Conservation (phyloP, 208 protist genomes). For the Naegleria gruberi region DNA sequence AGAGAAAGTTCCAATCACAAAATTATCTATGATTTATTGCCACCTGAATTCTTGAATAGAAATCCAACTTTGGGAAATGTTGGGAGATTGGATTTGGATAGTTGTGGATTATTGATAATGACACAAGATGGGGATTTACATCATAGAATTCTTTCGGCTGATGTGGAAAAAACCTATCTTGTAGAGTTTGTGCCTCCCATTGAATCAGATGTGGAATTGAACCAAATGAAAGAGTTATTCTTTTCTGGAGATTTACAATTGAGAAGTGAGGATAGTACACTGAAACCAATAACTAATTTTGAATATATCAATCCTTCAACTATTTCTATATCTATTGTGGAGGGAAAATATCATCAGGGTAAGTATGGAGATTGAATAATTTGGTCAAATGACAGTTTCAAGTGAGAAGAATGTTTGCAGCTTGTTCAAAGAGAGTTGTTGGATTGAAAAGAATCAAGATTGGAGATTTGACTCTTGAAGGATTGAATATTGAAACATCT, state of each 20-base stretch:
- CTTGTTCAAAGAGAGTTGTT: background rate
- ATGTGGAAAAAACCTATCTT: background rate
- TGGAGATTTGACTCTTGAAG: background rate
- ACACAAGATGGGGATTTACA: slow-evolving; percentile 20
- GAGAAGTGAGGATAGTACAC: background rate
- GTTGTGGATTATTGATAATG: background rate
- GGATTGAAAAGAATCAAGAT: background rate
- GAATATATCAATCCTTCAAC: background rate
- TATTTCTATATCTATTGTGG: background rate
- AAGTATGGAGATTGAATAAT: no score
- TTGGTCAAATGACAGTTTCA: no score
- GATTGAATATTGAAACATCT: background rate
- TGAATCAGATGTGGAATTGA: background rate
- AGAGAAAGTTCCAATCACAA: background rate
- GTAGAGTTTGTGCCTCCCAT: background rate
- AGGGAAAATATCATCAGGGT: slow-evolving; percentile 16
- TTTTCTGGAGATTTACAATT: background rate
- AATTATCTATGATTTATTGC: background rate
- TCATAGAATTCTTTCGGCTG: background rate
- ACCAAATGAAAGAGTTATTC: background rate
- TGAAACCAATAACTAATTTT: background rate
- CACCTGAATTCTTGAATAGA: background rate
- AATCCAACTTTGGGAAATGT: background rate
- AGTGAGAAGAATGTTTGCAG: slow-evolving; percentile 19
- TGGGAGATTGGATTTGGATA: slow-evolving; percentile 6